Evolutionary conservation across 163 green algal species (phyloP), one percentile per base, ranked within the genome.

Genomic region (Coccomyxa subellipsoidea): DNA sequence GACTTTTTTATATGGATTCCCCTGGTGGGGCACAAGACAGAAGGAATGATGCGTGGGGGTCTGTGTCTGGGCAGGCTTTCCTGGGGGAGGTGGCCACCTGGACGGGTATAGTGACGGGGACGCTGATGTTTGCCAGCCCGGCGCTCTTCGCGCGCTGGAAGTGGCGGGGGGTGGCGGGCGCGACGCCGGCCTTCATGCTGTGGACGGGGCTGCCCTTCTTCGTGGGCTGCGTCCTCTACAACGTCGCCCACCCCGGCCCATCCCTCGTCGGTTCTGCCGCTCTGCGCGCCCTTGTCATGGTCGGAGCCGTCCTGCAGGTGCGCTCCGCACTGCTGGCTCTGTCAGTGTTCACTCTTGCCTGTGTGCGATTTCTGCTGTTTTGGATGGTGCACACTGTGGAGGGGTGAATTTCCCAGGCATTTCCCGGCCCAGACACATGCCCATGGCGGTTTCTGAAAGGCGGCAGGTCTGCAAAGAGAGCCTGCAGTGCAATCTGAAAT

Each of bases 31-130:
- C n/a, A n/a, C n/a, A n/a, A n/a, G n/a, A 8, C 47, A 27, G 47
- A 59, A 35, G 66, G 8, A n/a, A 73, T 73, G 66, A 18, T 73
- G 66, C 10, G 29, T 36, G 66, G 7, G 31, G 66, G n/a, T n/a
- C 66, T 23, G 27, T 36, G 66, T 73, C 66, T 73, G 29, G 77
- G 80, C 76, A 87, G 84, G 88, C 89, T 2, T 98, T 98, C 90
- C 90, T 98, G 88, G 95, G 95, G 7, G 92, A 97, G 80, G 95
- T 98, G 21, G 94, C 96, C 54, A 96, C 94, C 38, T 97, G 92
- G 89, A 95, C 94, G 31, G 95, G 93, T 66, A 85, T 97, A 12
- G 89, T 95, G 29, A 98, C 94, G n/a, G 89, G 91, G 54, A 84
- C 66, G 36, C 81, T 94, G 29, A 96, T 96, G 93, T 85, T 96